A percentile compares a stretch with the other conserved stretches of the same genome.
phyloP scores from a whole-genome alignment of 176 grass and related monocot genomes.

The bread wheat (Triticum aestivum) region DNA sequence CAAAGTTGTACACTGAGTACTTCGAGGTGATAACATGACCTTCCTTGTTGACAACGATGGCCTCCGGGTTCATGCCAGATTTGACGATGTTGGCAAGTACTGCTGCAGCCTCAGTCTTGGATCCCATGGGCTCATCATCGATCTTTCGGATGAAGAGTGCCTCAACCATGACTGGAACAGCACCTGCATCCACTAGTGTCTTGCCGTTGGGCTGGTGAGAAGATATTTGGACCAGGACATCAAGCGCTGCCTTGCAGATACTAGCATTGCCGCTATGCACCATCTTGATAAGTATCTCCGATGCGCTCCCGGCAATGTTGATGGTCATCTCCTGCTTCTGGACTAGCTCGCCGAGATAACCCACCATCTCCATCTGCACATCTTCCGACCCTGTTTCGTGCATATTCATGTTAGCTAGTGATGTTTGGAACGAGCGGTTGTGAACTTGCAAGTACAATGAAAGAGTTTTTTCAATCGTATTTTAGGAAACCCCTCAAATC shows the following conservation, averaged over 20 bases:
- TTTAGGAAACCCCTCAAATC: neutral
- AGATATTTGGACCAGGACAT: slow-evolving; percentile 79
- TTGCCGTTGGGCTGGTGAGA: slow-evolving; percentile 60
- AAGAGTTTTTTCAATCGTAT: neutral
- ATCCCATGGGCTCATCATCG: slow-evolving; percentile 53
- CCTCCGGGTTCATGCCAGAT: slow-evolving; percentile 47
- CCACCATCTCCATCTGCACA: slow-evolving; percentile 88
- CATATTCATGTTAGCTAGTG: slow-evolving; percentile 27
- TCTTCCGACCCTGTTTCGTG: slow-evolving; percentile 69
- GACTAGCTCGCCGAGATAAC: slow-evolving; percentile 76
- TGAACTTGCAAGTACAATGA: neutral
- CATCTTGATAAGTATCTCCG: slow-evolving; percentile 72
- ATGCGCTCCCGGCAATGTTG: slow-evolving; percentile 56
- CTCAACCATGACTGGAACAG: slow-evolving; percentile 63
- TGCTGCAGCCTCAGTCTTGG: slow-evolving; percentile 55
- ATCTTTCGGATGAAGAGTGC: slow-evolving; percentile 66
- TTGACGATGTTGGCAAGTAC: slow-evolving; percentile 83
- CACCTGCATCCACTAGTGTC: slow-evolving; percentile 52
- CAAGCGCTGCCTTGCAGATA: slow-evolving; percentile 65
- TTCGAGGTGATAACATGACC: slow-evolving; percentile 86
- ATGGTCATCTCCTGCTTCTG: slow-evolving; percentile 83
- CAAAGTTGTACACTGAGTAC: slow-evolving; percentile 86
- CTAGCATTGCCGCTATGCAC: slow-evolving; percentile 43
- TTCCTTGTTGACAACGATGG: slow-evolving; percentile 70
- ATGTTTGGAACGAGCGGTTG: neutral